Evolutionary conservation across 129 eudicot genomes (phyloP).

Genomic region (Apium graveolens): DNA sequence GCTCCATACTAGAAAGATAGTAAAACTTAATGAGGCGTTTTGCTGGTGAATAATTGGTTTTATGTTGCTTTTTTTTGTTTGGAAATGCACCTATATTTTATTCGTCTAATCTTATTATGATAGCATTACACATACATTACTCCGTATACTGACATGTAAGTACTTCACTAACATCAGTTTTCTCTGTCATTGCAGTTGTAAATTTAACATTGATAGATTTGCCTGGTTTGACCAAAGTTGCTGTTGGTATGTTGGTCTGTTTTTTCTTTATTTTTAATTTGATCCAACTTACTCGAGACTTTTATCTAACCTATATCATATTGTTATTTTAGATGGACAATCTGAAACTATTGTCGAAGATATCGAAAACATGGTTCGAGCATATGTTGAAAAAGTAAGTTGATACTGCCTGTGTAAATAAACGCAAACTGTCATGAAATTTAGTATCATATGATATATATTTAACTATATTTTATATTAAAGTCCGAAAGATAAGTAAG

Average conservation of each 20-base stretch:
- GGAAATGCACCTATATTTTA: background rate
- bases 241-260: conserved; percentile 34
- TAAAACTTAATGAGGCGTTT: background rate
- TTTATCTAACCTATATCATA: background rate
- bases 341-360: conserved; percentile 52
- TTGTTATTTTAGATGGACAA: conserved; percentile 33
- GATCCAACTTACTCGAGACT: background rate
- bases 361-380: conserved; percentile 47
- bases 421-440: no score
- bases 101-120: background rate
- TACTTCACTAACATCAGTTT: background rate
- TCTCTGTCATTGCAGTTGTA: conserved; percentile 32
- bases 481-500: background rate
- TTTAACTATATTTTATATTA: background rate
- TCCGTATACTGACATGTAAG: background rate
- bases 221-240: conserved; percentile 57
- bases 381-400: conserved; percentile 44
- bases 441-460: background rate
- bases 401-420: background rate
- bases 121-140: background rate
- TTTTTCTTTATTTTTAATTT: background rate
- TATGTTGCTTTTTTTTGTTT: background rate
- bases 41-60: background rate
- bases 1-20: background rate
- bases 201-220: conserved; percentile 47